Evolutionary conservation across 164 flowering plant genomes (phyloP).

Genomic region (Warburgia ugandensis): DNA sequence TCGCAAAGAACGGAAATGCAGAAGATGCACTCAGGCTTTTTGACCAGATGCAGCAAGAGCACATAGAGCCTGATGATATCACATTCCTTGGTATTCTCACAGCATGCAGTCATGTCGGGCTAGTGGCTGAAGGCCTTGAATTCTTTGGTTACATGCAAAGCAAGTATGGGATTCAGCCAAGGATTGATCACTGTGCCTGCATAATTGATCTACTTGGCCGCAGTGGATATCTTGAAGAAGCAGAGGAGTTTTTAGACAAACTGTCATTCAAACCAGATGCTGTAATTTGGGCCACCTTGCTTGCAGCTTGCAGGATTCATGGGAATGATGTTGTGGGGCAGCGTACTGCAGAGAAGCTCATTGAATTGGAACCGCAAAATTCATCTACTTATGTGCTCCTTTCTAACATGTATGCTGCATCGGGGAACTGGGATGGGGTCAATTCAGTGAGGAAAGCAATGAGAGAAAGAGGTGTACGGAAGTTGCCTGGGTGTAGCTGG

Average conservation of each 20-base stretch:
- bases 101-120: constrained; percentile 84
- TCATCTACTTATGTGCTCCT: constrained; percentile 78
- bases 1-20: constrained; percentile 82
- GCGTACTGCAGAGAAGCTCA: constrained; percentile 64
- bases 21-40: constrained; percentile 54
- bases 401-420: constrained; percentile 65
- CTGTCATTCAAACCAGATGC: constrained; percentile 49
- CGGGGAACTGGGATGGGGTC: constrained; percentile 64
- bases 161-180: constrained; percentile 41
- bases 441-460: constrained; percentile 55
- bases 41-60: constrained; percentile 39
- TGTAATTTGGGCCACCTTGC: constrained; percentile 69
- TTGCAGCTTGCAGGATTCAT: constrained; percentile 71
- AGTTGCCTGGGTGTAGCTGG: constrained; percentile 86
- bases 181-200: constrained; percentile 76
- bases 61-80: constrained; percentile 60
- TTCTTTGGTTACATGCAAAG: constrained; percentile 51
- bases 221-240: constrained; percentile 70
- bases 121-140: constrained; percentile 54
- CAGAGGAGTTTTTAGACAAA: constrained; percentile 51
- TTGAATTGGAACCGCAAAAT: constrained; percentile 60
- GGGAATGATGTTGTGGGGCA: constrained; percentile 59
- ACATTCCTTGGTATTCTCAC: constrained; percentile 84
- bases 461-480: constrained; percentile 59
- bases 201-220: constrained; percentile 88